phyloP scores from a whole-genome alignment of 1,284 basidiomycete species.

The Pterulicium gracile region DNA sequence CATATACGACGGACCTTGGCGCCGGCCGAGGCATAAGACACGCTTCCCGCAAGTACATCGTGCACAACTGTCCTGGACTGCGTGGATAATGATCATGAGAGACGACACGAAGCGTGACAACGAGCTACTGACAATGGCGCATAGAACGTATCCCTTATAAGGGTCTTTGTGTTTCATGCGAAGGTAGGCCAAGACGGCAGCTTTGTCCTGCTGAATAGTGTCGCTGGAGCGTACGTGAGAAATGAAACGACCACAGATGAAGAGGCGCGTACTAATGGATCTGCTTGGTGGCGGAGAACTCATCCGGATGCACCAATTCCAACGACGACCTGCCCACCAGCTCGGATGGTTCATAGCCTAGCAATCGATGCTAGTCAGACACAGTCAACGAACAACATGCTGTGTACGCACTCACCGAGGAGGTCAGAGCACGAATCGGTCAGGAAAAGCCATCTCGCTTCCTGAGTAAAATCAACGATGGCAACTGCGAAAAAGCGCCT shows the following conservation, averaged over 20 bases:
- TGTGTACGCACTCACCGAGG: constrained; percentile 38
- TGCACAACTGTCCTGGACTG: constrained; percentile 55
- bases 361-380: no score
- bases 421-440: constrained; percentile 62
- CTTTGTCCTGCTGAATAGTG: constrained; percentile 65
- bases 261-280: constrained; percentile 51
- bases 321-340: constrained; percentile 54
- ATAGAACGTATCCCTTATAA: constrained; percentile 58
- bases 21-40: constrained; percentile 61
- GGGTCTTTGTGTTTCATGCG: constrained; percentile 67
- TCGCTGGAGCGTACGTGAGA: constrained; percentile 29
- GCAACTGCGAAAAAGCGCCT: constrained; percentile 36
- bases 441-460: constrained; percentile 64
- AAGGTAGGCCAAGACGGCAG: constrained; percentile 62
- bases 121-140: constrained; percentile 46
- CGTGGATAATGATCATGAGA: constrained; percentile 12
- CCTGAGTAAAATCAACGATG: constrained; percentile 64
- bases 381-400: no score
- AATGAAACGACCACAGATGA: constrained; percentile 8
- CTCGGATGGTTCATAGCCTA: constrained; percentile 63
- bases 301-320: constrained; percentile 67
- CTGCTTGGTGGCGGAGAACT: constrained; percentile 47
- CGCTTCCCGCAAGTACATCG: constrained; percentile 62
- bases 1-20: constrained; percentile 51
- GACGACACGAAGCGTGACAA: constrained; percentile 24